phyloP scores from a whole-genome alignment of 2,329 filamentous ascomycete genomes.

The Clarireedia paspali region DNA sequence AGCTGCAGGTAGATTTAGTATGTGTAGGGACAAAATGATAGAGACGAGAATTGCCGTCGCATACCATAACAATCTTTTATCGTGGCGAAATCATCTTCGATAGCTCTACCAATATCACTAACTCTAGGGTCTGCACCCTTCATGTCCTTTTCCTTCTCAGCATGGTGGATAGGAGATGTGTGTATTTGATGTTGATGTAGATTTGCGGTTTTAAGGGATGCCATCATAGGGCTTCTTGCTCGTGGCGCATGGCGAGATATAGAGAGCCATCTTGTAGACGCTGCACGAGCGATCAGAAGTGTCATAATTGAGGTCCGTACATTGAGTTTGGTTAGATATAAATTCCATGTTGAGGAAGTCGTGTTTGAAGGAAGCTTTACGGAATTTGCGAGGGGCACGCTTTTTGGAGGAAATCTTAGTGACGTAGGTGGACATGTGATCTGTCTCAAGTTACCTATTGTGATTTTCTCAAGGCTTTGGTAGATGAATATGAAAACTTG shows the following conservation, averaged over 20 bases:
- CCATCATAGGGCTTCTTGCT: conserved; percentile 9
- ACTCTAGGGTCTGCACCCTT: conserved; percentile 38
- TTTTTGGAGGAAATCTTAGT: conserved; percentile 12
- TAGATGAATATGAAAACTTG: background rate
- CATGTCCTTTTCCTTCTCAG: conserved; percentile 8
- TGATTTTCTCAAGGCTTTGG: background rate
- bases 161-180: background rate
- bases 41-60: background rate
- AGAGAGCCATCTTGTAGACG: conserved; percentile 20
- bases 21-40: background rate
- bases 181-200: conserved; percentile 2
- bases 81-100: conserved; percentile 54
- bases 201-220: background rate
- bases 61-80: conserved; percentile 50
- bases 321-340: conserved; percentile 20
- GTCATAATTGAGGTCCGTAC: conserved; percentile 20
- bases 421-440: conserved; percentile 25
- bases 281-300: conserved; percentile 21
- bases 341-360: conserved; percentile 12
- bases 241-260: conserved; percentile 15
- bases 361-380: conserved; percentile 11
- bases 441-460: background rate
- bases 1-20: conserved; percentile 20
- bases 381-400: conserved; percentile 11
- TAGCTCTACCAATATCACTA: conserved; percentile 39